phyloP scores from a whole-genome alignment of 2,329 filamentous ascomycete species.

The Nothomitra cinnamomea region DNA sequence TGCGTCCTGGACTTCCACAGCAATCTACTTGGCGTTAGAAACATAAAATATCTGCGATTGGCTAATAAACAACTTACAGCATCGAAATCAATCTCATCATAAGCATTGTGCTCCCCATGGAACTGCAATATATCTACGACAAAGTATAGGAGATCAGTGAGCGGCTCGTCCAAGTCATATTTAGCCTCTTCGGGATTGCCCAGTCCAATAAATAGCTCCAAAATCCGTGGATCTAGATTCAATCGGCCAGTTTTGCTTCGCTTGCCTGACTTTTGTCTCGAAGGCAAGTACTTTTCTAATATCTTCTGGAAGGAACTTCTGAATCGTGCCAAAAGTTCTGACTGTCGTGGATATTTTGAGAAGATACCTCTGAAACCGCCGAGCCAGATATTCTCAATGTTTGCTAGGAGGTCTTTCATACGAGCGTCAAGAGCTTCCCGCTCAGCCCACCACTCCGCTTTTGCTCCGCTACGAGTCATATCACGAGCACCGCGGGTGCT shows the following conservation, averaged over 20 bases:
- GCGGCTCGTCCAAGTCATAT: conserved; percentile 64
- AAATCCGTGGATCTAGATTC: conserved; percentile 45
- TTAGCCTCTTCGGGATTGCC: conserved; percentile 53
- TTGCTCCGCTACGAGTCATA: conserved; percentile 56
- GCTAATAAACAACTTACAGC: conserved; percentile 17
- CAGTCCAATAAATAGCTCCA: conserved; percentile 79
- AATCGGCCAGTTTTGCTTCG: conserved; percentile 32
- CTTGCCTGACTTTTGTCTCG: conserved; percentile 46
- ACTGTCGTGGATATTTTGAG: conserved; percentile 48
- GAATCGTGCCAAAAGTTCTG: conserved; percentile 55
- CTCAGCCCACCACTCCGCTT: conserved; percentile 77
- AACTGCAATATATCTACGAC: conserved; percentile 94
- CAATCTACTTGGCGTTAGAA: conserved; percentile 36
- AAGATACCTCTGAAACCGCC: conserved; percentile 94
- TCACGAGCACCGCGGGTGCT: conserved; percentile 62
- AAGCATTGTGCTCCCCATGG: conserved; percentile 87
- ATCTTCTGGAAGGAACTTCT: conserved; percentile 61
- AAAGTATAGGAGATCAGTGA: conserved; percentile 91
- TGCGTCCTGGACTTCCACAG: conserved; percentile 74
- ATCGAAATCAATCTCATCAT: conserved; percentile 96
- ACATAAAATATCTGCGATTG: not conserved
- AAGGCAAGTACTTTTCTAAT: conserved; percentile 72
- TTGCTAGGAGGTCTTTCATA: conserved; percentile 60
- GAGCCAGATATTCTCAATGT: conserved; percentile 85
- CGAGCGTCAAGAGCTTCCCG: conserved; percentile 64